Percentiles rank a stretch among this genome's conserved stretches.
Evolutionary conservation across 345 rosid species (phyloP).

Genomic region (Boechera retrofracta): DNA sequence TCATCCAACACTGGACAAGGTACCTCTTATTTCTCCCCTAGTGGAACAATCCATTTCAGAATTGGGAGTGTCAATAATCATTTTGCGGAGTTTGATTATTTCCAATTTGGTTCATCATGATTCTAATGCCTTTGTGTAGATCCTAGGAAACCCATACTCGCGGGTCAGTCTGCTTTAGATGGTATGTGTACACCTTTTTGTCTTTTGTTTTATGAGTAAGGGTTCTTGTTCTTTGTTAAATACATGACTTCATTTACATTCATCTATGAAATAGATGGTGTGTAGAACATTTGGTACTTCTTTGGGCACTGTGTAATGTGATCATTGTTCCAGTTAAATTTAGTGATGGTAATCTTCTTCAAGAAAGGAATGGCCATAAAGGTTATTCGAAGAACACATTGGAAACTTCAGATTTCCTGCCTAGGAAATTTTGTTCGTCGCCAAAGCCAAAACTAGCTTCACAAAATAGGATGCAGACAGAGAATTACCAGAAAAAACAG

Average conservation of each 20-base stretch:
- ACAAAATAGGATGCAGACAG: slow-evolving; percentile 61
- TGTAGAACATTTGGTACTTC: slow-evolving; percentile 9
- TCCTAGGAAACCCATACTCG: slow-evolving; percentile 2
- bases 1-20: slow-evolving; percentile 18
- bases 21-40: slow-evolving; percentile 15
- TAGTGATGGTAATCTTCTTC: neutral
- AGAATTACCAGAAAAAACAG: slow-evolving; percentile 49
- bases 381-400: slow-evolving; percentile 12
- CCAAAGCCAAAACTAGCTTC: slow-evolving; percentile 44
- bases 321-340: slow-evolving; percentile 19
- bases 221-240: neutral
- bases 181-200: slow-evolving; percentile 21
- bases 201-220: neutral
- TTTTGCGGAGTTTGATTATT: neutral
- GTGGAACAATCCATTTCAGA: neutral
- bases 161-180: slow-evolving; percentile 20
- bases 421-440: neutral
- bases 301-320: neutral
- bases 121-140: slow-evolving; percentile 21
- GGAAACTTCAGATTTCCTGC: slow-evolving; percentile 47
- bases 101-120: neutral
- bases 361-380: neutral
- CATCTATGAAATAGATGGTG: neutral
- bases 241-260: neutral
- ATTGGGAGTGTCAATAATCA: too few relatives aligned